Evolutionary conservation across 352 stramenopile species (phyloP), one percentile per base, ranked within the genome.

Genomic region (Globisporangium okanoganense): DNA sequence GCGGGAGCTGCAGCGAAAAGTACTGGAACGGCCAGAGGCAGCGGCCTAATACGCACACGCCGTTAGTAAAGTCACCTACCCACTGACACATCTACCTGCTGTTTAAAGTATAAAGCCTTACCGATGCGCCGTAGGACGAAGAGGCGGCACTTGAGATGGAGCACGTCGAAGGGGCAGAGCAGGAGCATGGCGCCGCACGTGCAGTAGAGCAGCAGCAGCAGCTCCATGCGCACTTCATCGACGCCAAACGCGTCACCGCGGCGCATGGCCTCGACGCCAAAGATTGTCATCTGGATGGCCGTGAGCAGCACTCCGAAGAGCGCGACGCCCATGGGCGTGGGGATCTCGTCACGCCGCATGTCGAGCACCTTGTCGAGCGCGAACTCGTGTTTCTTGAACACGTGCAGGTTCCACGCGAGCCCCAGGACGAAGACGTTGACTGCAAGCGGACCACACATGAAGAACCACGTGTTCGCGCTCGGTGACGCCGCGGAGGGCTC

Each of bases 1-100:
- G 57, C 33, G 78, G 77, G 24, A 90, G 48, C 36, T 74, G 65
- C 29, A 88, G 67, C 12, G 76, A 82, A 9, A 80, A 81, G 48
- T 81, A 52, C 70, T 88, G 78, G 60, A 91, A 88, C 18, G 80
- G 80, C 80, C 80, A 90, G 33, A 90, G 67, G 35, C 78, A 88
- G 36, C 66, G 70, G 20, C 62, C 73, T 61, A 31, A 33, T 13
- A 12, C 16, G 20, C 16, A 29, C 45, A 52, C 13, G 24, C 14
- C 13, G 3, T 36, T 22, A 35, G 22, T 9, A 35, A 4, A 16
- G n/a, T n/a, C n/a, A n/a, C n/a, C n/a, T n/a, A n/a, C n/a, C n/a
- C n/a, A n/a, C 47, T 3, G 2, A 33, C 7, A 36, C 29, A 52
- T 1, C 13, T 36, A 54, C 13, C n/a, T 5, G 8, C 48, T 38